Percentiles rank a stretch among this genome's conserved stretches.
These are phyloP conservation scores for Wallacemonas sp. DNA, from an alignment of 208 protist genomes.

Conservation along the genomic window DNA sequence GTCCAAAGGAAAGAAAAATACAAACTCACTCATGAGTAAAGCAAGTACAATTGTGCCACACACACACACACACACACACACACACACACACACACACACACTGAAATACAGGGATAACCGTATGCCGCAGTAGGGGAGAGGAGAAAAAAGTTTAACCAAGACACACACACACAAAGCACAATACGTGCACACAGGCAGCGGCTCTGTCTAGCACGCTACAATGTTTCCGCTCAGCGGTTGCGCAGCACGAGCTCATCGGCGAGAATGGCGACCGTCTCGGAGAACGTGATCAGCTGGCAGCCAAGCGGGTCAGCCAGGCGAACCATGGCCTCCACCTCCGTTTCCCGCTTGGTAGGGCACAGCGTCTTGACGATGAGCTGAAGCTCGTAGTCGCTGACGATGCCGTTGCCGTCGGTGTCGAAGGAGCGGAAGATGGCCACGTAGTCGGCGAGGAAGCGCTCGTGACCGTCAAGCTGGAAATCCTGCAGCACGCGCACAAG, in stretches of 20 bases:
- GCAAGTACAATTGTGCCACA: too few relatives aligned
- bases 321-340: slow-evolving; percentile 60
- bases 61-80: background rate
- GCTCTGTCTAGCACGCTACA: background rate
- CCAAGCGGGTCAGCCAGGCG: slow-evolving; percentile 65
- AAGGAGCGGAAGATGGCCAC: slow-evolving; percentile 67
- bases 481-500: slow-evolving; percentile 83
- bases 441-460: slow-evolving; percentile 82
- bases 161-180: background rate
- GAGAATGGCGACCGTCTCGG: slow-evolving; percentile 75
- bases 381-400: slow-evolving; percentile 79
- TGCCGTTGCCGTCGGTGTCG: slow-evolving; percentile 78
- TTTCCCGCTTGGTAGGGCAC: slow-evolving; percentile 52
- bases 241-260: slow-evolving; percentile 67
- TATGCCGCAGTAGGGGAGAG: background rate
- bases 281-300: slow-evolving; percentile 85
- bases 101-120: too few relatives aligned
- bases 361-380: slow-evolving; percentile 48
- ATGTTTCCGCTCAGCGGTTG: slow-evolving; percentile 1
- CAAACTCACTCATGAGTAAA: background rate
- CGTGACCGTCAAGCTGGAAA: slow-evolving; percentile 91
- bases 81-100: background rate
- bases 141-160: background rate
- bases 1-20: slow-evolving; percentile 9
- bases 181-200: background rate